Conservation (phyloP, 208 protist genomes). For the Trypanosoma avium region DNA sequence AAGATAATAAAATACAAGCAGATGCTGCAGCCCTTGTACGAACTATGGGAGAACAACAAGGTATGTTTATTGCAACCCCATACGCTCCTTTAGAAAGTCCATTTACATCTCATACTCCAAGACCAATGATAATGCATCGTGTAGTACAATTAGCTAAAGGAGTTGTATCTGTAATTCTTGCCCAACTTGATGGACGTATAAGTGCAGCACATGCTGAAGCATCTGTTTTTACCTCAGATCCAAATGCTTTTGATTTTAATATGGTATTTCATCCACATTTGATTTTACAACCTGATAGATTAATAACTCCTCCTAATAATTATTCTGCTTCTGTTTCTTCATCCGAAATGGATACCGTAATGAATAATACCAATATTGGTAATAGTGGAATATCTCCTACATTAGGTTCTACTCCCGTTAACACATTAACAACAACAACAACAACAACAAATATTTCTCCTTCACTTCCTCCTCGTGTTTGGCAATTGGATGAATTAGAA, state of each 20-base stretch:
- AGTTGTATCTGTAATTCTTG: slow-evolving; percentile 44
- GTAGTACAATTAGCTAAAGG: slow-evolving; percentile 76
- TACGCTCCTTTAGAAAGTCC: slow-evolving; percentile 75
- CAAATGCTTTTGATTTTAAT: slow-evolving; percentile 64
- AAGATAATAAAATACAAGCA: slow-evolving; percentile 43
- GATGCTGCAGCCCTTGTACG: slow-evolving; percentile 50
- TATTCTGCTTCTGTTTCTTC: neutral
- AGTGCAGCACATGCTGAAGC: slow-evolving; percentile 30
- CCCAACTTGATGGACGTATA: slow-evolving; percentile 26
- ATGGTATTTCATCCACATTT: slow-evolving; percentile 74
- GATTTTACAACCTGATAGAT: slow-evolving; percentile 66
- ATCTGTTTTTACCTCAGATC: slow-evolving; percentile 52
- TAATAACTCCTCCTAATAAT: slow-evolving; percentile 24
- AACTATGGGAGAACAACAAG: slow-evolving; percentile 58
- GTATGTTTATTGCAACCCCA: slow-evolving; percentile 81
- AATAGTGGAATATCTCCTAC: slow-evolving; percentile 1
- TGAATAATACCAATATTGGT: neutral
- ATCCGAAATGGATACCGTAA: neutral
- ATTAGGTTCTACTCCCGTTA: neutral
- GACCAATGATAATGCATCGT: slow-evolving; percentile 79
- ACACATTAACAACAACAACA: neutral
- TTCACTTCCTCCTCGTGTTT: slow-evolving; percentile 34
- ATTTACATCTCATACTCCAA: slow-evolving; percentile 79
- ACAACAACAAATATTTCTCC: neutral
- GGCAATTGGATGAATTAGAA: slow-evolving; percentile 78